These are phyloP conservation scores for Serendipita sp. DNA, from an alignment of 768 basidiomycete genomes.

Conservation along the genomic window DNA sequence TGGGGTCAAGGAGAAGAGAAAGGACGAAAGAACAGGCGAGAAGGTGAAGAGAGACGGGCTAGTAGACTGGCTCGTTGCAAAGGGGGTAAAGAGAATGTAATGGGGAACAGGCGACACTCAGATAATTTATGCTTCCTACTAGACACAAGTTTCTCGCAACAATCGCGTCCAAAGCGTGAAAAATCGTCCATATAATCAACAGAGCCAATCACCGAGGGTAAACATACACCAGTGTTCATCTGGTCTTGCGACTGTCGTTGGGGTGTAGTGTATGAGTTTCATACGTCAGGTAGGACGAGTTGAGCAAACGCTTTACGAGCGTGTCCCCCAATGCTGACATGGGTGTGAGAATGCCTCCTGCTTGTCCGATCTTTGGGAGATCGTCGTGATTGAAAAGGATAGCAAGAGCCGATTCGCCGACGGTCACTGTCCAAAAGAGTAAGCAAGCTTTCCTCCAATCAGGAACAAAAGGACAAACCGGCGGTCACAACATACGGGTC, in stretches of 20 bases:
- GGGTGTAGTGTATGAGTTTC: constrained; percentile 20
- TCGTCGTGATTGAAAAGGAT: constrained; percentile 37
- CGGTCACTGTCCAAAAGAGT: constrained; percentile 34
- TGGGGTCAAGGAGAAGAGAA: constrained; percentile 43
- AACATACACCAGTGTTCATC: background rate
- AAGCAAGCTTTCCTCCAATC: too few relatives aligned
- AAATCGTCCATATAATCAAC: too few relatives aligned
- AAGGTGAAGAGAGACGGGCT: constrained; percentile 48
- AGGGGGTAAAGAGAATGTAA: constrained; percentile 11
- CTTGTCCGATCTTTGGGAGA: constrained; percentile 40
- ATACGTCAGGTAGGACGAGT: constrained; percentile 41
- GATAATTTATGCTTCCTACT: constrained; percentile 5
- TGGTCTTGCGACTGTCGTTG: background rate
- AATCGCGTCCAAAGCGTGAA: background rate
- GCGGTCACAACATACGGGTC: constrained; percentile 46
- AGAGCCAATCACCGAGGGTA: background rate
- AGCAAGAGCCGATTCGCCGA: constrained; percentile 64
- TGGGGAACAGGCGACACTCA: background rate
- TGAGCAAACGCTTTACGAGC: constrained; percentile 49
- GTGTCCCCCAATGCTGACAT: constrained; percentile 68
- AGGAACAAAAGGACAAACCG: constrained; percentile 20
- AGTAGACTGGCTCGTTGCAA: constrained; percentile 37
- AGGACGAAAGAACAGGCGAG: constrained; percentile 42
- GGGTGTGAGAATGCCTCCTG: constrained; percentile 74
- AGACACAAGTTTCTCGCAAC: background rate